Evolutionary conservation across 345 rosid species (phyloP).

Genomic region (Hibiscus mutabilis): DNA sequence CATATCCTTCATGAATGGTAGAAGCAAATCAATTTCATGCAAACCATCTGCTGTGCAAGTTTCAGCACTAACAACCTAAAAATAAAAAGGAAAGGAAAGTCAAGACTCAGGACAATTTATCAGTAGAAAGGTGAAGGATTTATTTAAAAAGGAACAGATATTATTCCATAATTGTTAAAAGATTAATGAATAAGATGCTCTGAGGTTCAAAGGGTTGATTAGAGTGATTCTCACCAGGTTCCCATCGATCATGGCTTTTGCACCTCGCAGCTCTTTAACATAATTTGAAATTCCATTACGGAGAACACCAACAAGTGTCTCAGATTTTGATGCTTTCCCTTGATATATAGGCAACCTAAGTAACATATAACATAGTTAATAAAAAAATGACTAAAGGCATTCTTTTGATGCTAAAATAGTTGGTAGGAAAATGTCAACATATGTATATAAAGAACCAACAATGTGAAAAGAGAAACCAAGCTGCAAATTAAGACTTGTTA

Average conservation of each 20-base stretch:
- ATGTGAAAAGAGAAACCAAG: background rate
- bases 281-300: conserved; percentile 51
- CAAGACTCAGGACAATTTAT: background rate
- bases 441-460: background rate
- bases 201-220: background rate
- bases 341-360: conserved; percentile 54
- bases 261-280: conserved; percentile 56
- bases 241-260: conserved; percentile 77
- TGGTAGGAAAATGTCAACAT: background rate
- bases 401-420: background rate
- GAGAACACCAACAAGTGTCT: conserved; percentile 45
- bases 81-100: background rate
- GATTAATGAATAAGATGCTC: background rate
- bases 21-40: conserved; percentile 74
- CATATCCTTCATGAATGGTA: conserved; percentile 61
- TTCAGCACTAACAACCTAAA: conserved; percentile 56
- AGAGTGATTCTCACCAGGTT: conserved; percentile 47
- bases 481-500: background rate
- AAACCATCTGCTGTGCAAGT: conserved; percentile 43
- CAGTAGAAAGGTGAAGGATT: background rate
- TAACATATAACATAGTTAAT: conserved; percentile 1
- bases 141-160: background rate
- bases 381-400: background rate
- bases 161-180: background rate
- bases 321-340: conserved; percentile 31